phyloP scores from a whole-genome alignment of 805 yeast species.

The Myxozyma geophila region DNA sequence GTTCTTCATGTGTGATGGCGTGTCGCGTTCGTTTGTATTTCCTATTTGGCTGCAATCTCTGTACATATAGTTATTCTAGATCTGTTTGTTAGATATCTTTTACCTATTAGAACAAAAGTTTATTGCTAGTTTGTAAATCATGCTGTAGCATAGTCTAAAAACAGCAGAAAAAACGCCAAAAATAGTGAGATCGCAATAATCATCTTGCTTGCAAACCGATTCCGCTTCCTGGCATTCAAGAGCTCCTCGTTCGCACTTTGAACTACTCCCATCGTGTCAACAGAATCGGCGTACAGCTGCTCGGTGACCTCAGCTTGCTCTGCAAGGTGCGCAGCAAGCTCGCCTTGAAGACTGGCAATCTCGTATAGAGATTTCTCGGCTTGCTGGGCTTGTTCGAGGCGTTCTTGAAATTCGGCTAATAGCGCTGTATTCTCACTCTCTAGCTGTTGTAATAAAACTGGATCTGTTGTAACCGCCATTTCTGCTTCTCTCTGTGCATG shows the following conservation, averaged over 20 bases:
- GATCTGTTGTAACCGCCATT: slow-evolving; percentile 1
- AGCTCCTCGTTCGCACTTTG: slow-evolving; percentile 72
- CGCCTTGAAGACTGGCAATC: slow-evolving; percentile 74
- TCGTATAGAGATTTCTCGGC: slow-evolving; percentile 55
- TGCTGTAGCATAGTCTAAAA: slow-evolving; percentile 39
- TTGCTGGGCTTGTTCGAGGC: slow-evolving; percentile 46
- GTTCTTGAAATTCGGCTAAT: slow-evolving; percentile 46
- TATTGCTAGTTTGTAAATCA: background rate
- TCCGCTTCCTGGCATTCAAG: slow-evolving; percentile 66
- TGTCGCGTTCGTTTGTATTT: slow-evolving; percentile 3
- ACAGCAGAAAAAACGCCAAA: slow-evolving; percentile 60
- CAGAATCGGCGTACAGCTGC: slow-evolving; percentile 66
- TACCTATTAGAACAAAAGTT: background rate
- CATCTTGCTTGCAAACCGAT: slow-evolving; percentile 63
- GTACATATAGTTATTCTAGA: background rate
- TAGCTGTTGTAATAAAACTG: slow-evolving; percentile 41
- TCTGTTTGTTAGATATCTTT: background rate
- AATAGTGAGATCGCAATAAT: slow-evolving; percentile 60
- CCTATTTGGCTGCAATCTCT: background rate
- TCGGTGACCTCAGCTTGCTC: slow-evolving; percentile 73
- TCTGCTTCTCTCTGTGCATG: slow-evolving; percentile 1
- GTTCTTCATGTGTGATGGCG: slow-evolving; percentile 3
- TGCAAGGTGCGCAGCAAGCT: slow-evolving; percentile 71
- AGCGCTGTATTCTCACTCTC: slow-evolving; percentile 46
- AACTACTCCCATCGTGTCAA: slow-evolving; percentile 67